Evolutionary conservation across 1,284 basidiomycete species (phyloP).

Genomic region (Marasmius tenuissimus): DNA sequence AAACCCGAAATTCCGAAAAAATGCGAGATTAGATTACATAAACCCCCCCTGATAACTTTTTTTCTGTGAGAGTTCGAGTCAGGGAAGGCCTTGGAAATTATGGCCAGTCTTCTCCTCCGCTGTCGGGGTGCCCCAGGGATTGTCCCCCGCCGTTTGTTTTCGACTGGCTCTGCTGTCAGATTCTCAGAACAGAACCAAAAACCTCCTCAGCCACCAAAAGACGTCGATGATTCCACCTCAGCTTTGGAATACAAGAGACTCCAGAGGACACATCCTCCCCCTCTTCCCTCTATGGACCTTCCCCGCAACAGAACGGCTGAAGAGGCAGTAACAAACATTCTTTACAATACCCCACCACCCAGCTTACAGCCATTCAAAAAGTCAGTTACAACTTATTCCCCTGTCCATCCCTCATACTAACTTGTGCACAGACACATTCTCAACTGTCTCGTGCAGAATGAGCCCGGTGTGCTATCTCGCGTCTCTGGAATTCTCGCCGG

Average conservation of each 20-base stretch:
- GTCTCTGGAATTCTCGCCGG: constrained; percentile 98
- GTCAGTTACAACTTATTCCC: constrained; percentile 41
- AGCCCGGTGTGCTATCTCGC: constrained; percentile 96
- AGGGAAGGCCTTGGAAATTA: background rate
- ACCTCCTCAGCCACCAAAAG: constrained; percentile 67
- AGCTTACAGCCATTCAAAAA: constrained; percentile 94
- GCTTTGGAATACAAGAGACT: constrained; percentile 91
- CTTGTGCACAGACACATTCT: constrained; percentile 75
- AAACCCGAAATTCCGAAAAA: too few species aligned
- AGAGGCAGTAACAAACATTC: constrained; percentile 93
- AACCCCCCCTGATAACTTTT: background rate
- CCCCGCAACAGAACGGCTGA: constrained; percentile 81
- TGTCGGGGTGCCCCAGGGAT: constrained; percentile 4
- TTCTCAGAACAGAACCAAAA: constrained; percentile 35
- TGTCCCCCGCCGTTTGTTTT: constrained; percentile 33
- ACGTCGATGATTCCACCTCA: constrained; percentile 88
- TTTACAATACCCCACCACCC: constrained; percentile 95
- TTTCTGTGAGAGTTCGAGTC: background rate
- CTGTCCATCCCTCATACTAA: constrained; percentile 7
- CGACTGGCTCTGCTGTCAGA: constrained; percentile 31
- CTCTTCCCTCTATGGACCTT: constrained; percentile 72
- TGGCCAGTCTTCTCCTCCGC: constrained; percentile 15
- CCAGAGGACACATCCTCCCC: constrained; percentile 73
- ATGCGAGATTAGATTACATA: constrained; percentile 1
- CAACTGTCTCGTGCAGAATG: constrained; percentile 99